Conservation (phyloP, 2,329 filamentous ascomycete genomes). For the Fusarium illudens region DNA sequence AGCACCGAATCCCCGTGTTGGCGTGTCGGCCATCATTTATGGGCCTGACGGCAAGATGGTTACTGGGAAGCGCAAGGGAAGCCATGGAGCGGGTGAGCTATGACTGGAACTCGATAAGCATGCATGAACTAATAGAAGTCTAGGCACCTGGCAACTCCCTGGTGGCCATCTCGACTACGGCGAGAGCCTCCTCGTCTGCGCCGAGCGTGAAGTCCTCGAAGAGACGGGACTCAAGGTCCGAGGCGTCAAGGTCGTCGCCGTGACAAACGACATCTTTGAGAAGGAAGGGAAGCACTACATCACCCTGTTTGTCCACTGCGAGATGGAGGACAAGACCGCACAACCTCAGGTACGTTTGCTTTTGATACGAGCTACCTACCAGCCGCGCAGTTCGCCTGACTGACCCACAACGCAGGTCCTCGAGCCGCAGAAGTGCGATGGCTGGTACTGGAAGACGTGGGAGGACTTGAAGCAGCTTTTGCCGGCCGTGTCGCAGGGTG, state of each 20-base stretch:
- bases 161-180: slow-evolving; percentile 79
- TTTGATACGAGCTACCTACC: slow-evolving; percentile 17
- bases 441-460: slow-evolving; percentile 60
- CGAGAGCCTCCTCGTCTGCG: slow-evolving; percentile 70
- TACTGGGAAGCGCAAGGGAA: slow-evolving; percentile 57
- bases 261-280: slow-evolving; percentile 73
- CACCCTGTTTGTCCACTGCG: slow-evolving; percentile 72
- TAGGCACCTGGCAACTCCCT: slow-evolving; percentile 72
- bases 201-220: slow-evolving; percentile 72
- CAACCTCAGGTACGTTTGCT: slow-evolving; percentile 61
- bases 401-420: slow-evolving; percentile 42
- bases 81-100: slow-evolving; percentile 57
- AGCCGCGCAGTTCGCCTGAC: neutral
- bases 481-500: slow-evolving; percentile 14
- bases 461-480: slow-evolving; percentile 50
- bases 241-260: slow-evolving; percentile 61
- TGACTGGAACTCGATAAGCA: neutral
- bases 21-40: slow-evolving; percentile 58
- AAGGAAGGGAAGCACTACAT: slow-evolving; percentile 74
- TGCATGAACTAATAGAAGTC: slow-evolving; percentile 3
- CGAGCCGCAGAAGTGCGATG: slow-evolving; percentile 61
- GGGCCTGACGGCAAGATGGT: slow-evolving; percentile 55
- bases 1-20: slow-evolving; percentile 52
- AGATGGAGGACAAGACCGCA: slow-evolving; percentile 55
- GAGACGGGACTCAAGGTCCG: slow-evolving; percentile 72